These are phyloP conservation scores for Nakaseomyces sp. DNA, from an alignment of 1,139 yeast genomes.

Conservation along the genomic window DNA sequence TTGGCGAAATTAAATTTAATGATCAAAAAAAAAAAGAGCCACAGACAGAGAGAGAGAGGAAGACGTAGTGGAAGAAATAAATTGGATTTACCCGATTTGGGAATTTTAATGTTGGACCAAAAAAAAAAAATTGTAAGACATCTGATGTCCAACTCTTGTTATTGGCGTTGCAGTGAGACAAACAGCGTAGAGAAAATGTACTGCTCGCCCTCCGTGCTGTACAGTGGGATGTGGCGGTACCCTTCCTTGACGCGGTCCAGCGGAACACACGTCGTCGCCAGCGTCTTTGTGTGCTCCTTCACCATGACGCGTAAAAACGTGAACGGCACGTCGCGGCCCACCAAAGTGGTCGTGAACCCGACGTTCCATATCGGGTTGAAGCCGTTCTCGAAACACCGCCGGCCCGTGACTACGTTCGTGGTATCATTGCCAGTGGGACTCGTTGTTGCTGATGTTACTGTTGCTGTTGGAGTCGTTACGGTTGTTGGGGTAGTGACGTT, in stretches of 20 bases:
- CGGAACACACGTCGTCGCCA: constrained; percentile 54
- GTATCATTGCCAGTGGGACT: too few species aligned
- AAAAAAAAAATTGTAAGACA: too few species aligned
- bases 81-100: not conserved
- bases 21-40: too few species aligned
- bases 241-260: constrained; percentile 58
- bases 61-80: too few species aligned
- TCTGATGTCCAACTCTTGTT: not conserved
- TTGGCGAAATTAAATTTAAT: too few species aligned
- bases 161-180: constrained; percentile 28
- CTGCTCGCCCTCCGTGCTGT: constrained; percentile 73
- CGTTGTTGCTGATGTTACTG: too few species aligned
- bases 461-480: not conserved
- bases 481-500: not conserved
- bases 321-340: constrained; percentile 20
- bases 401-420: constrained; percentile 18
- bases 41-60: too few species aligned
- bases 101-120: too few species aligned
- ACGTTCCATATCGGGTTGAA: constrained; percentile 81
- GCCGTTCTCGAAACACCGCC: constrained; percentile 45
- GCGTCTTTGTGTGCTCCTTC: constrained; percentile 34
- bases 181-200: constrained; percentile 71
- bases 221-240: constrained; percentile 69
- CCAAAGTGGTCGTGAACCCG: constrained; percentile 32
- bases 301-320: constrained; percentile 47